Conservation (phyloP, 2,329 filamentous ascomycete species). For the Furcasterigmium furcatum region DNA sequence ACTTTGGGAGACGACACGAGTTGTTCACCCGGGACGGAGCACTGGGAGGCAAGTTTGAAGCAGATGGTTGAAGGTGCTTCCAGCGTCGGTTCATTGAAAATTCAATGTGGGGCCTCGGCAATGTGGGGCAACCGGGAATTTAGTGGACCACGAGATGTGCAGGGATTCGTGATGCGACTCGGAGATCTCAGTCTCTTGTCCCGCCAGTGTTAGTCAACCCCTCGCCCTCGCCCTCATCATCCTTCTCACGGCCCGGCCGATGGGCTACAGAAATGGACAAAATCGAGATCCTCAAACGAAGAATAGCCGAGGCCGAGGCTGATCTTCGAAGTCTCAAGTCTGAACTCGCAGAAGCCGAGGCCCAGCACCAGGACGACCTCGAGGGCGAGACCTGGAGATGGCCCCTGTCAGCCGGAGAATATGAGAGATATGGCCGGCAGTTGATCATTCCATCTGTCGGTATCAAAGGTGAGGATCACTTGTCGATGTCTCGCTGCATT, state of each 20-base stretch:
- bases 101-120: constrained; percentile 1
- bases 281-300: constrained; percentile 36
- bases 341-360: constrained; percentile 40
- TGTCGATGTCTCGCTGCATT: background rate
- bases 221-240: background rate
- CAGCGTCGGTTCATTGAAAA: background rate
- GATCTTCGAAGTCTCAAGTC: constrained; percentile 42
- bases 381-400: constrained; percentile 45
- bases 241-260: constrained; percentile 1
- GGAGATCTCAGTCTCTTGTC: background rate
- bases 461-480: constrained; percentile 54
- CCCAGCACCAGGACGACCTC: constrained; percentile 10
- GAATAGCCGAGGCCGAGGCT: constrained; percentile 45
- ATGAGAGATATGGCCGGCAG: constrained; percentile 84
- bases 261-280: constrained; percentile 39
- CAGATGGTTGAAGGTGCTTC: no score
- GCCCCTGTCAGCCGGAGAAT: constrained; percentile 71
- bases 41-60: no score
- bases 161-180: background rate
- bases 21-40: no score
- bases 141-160: no score
- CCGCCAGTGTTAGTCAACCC: constrained; percentile 1
- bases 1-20: no score
- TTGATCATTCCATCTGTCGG: constrained; percentile 85
- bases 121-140: background rate